These are phyloP conservation scores for Penicillium sp. DNA, from an alignment of 2,329 filamentous ascomycete genomes.

Conservation along the genomic window DNA sequence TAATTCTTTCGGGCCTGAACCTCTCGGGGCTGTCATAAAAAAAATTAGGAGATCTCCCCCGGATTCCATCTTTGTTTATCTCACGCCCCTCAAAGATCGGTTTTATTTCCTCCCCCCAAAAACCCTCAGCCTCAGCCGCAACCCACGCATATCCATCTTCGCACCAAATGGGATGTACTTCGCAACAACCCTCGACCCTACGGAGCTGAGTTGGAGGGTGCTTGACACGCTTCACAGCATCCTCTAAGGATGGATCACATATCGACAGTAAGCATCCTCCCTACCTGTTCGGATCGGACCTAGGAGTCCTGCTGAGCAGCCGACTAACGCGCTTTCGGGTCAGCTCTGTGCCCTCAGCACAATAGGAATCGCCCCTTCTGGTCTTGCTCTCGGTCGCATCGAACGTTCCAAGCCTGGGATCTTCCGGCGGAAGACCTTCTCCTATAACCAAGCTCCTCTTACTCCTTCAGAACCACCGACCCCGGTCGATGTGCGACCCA, in stretches of 20 bases:
- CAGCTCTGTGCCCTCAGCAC: slow-evolving; percentile 66
- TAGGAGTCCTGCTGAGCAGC: neutral
- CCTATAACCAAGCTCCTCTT: slow-evolving; percentile 22
- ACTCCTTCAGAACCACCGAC: slow-evolving; percentile 17
- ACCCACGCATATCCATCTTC: slow-evolving; percentile 3
- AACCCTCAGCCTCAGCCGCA: neutral
- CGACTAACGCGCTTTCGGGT: slow-evolving; percentile 9
- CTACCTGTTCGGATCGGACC: neutral
- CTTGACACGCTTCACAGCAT: slow-evolving; percentile 31
- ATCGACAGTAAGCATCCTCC: slow-evolving; percentile 38
- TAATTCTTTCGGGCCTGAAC: neutral
- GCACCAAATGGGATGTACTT: slow-evolving; percentile 37
- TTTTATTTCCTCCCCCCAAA: slow-evolving; percentile 3
- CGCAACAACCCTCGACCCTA: slow-evolving; percentile 32
- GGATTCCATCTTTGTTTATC: neutral
- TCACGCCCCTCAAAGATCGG: neutral
- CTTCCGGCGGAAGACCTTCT: slow-evolving; percentile 30
- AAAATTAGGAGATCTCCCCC: neutral
- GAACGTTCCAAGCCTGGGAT: slow-evolving; percentile 39
- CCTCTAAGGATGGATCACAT: slow-evolving; percentile 44
- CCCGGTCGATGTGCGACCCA: slow-evolving; percentile 18
- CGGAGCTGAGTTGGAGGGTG: slow-evolving; percentile 37
- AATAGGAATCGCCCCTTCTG: slow-evolving; percentile 61
- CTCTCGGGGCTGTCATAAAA: neutral
- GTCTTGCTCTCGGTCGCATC: slow-evolving; percentile 58